Percentiles rank a stretch among this genome's conserved stretches.
Conservation (phyloP, 331 rosid species). For the Acacia concinna region DNA sequence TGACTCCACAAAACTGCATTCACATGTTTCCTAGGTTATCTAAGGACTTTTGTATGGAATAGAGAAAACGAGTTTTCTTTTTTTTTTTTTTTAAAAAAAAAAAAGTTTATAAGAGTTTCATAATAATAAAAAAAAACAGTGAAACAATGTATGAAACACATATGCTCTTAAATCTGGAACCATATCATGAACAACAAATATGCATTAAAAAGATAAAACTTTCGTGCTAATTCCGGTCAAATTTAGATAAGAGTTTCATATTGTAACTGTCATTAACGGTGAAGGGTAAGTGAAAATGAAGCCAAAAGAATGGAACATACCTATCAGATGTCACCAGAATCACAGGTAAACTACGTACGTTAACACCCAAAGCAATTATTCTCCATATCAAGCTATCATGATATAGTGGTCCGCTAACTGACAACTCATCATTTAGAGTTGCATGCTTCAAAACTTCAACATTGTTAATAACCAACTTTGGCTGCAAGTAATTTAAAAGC, state of each 20-base stretch:
- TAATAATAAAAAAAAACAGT: constrained; percentile 1
- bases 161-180: not conserved
- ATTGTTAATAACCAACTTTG: constrained; percentile 88
- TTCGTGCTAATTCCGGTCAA: not conserved
- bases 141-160: not conserved
- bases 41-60: no score
- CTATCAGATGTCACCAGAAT: constrained; percentile 85
- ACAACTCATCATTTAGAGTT: constrained; percentile 43
- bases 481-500: constrained; percentile 54
- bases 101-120: no score
- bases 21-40: no score
- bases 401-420: constrained; percentile 72
- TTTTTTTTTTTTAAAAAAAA: no score
- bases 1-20: no score
- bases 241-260: constrained; percentile 4
- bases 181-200: not conserved
- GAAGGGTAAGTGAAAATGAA: constrained; percentile 15
- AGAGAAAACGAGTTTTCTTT: no score
- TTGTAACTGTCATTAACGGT: not conserved
- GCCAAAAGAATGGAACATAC: constrained; percentile 43
- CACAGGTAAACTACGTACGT: constrained; percentile 71
- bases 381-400: constrained; percentile 94
- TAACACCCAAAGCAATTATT: constrained; percentile 78
- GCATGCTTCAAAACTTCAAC: constrained; percentile 81
- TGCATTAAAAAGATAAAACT: constrained; percentile 5